These are phyloP conservation scores for Cercis canadensis DNA, from an alignment of 306 rosid species.

Conservation along the genomic window DNA sequence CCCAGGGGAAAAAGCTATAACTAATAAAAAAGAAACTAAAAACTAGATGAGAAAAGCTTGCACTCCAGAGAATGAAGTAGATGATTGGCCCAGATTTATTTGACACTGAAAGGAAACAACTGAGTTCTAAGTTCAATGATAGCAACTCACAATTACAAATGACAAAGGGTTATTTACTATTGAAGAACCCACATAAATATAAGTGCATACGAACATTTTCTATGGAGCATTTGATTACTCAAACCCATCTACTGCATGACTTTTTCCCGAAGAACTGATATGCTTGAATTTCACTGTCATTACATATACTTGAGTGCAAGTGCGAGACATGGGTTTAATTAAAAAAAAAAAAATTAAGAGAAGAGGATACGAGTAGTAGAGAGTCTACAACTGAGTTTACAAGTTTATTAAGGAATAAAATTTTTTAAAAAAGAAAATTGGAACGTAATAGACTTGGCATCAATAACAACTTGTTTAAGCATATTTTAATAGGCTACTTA, in stretches of 20 bases:
- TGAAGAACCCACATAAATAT: constrained; percentile 6
- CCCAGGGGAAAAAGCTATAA: constrained; percentile 13
- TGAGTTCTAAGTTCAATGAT: no score
- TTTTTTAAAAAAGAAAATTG: not conserved
- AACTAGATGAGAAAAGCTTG: constrained; percentile 18
- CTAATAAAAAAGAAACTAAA: constrained; percentile 10
- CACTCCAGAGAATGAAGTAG: constrained; percentile 18
- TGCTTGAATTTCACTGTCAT: constrained; percentile 3
- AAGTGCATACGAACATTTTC: not conserved
- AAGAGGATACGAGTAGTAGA: constrained; percentile 1
- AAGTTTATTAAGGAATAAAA: constrained; percentile 1
- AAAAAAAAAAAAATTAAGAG: not conserved
- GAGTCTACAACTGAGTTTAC: constrained; percentile 13
- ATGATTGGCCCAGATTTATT: constrained; percentile 3
- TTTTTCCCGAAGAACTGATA: constrained; percentile 12
- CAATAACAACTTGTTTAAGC: not conserved
- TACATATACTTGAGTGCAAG: constrained; percentile 6
- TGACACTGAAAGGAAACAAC: no score
- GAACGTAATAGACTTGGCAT: not conserved
- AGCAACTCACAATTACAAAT: no score
- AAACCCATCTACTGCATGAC: not conserved
- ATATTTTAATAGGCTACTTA: constrained; percentile 42
- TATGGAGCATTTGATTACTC: constrained; percentile 10
- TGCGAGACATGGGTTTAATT: not conserved
- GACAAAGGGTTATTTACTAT: not conserved